Percentiles rank a stretch among this genome's conserved stretches.
These are phyloP conservation scores for Mucor sp. DNA, from an alignment of 371 early-diverging fungal genomes.

Conservation along the genomic window DNA sequence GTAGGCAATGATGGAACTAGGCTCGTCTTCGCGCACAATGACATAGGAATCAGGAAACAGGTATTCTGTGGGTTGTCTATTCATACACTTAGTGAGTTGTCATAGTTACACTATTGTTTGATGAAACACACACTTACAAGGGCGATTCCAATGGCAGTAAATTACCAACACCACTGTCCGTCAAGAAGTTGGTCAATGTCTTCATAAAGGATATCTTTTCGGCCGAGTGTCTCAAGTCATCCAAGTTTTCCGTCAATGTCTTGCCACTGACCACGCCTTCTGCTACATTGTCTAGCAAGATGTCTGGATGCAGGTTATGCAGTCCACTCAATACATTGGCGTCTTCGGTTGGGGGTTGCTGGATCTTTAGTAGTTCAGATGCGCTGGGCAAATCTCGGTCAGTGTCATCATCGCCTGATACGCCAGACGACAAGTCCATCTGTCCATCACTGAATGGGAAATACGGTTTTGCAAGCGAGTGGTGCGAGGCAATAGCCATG, in stretches of 20 bases:
- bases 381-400: constrained; percentile 29
- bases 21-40: constrained; percentile 91
- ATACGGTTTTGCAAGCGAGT: constrained; percentile 1
- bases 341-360: constrained; percentile 8
- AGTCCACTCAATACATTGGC: constrained; percentile 4
- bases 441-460: constrained; percentile 27
- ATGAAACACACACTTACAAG: constrained; percentile 49
- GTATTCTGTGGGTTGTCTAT: constrained; percentile 75
- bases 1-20: constrained; percentile 93
- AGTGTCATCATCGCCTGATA: constrained; percentile 22
- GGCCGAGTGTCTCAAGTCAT: constrained; percentile 24
- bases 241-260: constrained; percentile 1
- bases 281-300: constrained; percentile 2
- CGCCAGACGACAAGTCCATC: constrained; percentile 16
- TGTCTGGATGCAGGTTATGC: constrained; percentile 24
- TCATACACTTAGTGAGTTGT: no score
- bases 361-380: constrained; percentile 34
- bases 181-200: constrained; percentile 77
- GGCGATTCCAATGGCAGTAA: constrained; percentile 76
- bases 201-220: constrained; percentile 73
- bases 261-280: not conserved
- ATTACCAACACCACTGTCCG: constrained; percentile 61
- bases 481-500: not conserved
- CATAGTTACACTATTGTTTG: no score
- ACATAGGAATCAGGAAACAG: constrained; percentile 85